These are phyloP conservation scores for Suillus spraguei DNA, from an alignment of 768 basidiomycete genomes.

Conservation along the genomic window DNA sequence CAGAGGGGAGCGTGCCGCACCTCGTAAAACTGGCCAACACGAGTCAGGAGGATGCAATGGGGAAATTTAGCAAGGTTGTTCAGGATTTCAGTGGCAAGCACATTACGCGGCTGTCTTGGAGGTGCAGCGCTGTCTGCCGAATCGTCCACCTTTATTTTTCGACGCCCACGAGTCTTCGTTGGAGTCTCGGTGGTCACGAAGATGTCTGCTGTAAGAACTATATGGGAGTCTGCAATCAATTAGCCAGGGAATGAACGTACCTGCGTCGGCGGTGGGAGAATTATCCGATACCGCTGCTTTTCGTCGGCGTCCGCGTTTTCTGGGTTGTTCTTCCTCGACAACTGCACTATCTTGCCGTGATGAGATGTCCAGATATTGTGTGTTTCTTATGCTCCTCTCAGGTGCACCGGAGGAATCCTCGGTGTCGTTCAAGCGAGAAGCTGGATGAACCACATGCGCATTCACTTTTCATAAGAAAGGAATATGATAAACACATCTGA, in stretches of 20 bases:
- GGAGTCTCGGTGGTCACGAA: too few species aligned
- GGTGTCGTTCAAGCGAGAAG: neutral
- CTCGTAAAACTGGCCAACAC: slow-evolving; percentile 96
- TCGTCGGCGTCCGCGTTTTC: neutral
- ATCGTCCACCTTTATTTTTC: neutral
- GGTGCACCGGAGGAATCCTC: neutral
- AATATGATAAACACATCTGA: slow-evolving; percentile 1
- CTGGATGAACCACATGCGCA: neutral
- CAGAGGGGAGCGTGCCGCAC: slow-evolving; percentile 40
- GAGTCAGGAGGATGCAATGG: slow-evolving; percentile 86
- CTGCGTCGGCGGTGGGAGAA: neutral
- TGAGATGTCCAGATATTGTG: neutral
- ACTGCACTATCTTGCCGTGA: neutral
- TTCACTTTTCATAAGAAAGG: slow-evolving; percentile 2
- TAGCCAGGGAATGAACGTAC: neutral
- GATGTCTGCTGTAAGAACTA: neutral
- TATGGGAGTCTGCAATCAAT: neutral
- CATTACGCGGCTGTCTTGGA: slow-evolving; percentile 39
- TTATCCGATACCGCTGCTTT: neutral
- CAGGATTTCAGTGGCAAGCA: slow-evolving; percentile 70
- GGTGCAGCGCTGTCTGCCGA: slow-evolving; percentile 3
- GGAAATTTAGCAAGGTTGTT: slow-evolving; percentile 77
- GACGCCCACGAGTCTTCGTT: neutral
- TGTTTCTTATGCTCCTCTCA: neutral
- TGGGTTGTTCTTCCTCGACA: neutral